Evolutionary conservation across 2,329 filamentous ascomycete species (phyloP).

Genomic region (Aspergillus aculeatinus): DNA sequence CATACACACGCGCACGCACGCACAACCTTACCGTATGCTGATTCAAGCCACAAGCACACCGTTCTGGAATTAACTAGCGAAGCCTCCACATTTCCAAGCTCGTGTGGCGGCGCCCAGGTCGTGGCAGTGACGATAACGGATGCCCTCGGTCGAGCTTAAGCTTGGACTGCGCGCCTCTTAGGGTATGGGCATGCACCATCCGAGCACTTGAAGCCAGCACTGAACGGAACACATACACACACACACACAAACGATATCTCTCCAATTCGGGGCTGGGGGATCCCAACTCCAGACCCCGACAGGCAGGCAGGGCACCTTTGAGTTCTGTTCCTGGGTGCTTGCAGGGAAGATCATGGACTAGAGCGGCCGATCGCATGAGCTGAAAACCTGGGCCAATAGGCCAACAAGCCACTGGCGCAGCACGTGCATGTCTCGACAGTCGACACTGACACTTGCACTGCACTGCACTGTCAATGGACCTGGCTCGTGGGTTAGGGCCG

Average conservation of each 20-base stretch:
- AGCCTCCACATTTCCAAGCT: background rate
- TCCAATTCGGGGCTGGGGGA: background rate
- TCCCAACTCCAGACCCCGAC: background rate
- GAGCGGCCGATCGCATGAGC: conserved; percentile 11
- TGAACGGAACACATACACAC: background rate
- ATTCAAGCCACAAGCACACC: background rate
- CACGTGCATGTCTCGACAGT: background rate
- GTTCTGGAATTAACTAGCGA: background rate
- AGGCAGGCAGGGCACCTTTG: background rate
- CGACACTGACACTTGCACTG: background rate
- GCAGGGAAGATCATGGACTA: conserved; percentile 10
- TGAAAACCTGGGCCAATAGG: conserved; percentile 2
- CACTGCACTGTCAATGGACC: background rate
- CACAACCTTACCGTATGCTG: too few relatives aligned
- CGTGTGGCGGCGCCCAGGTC: background rate
- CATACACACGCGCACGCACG: too few relatives aligned
- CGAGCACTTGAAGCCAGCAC: background rate
- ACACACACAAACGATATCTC: background rate
- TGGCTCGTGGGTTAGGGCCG: background rate
- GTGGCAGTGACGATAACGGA: background rate
- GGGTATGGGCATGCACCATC: background rate
- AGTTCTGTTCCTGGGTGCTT: conserved; percentile 13
- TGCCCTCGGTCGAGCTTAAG: background rate
- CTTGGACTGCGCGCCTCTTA: background rate
- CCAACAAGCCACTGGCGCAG: background rate